Evolutionary conservation across 139 green algal species (phyloP).

Genomic region (Chlamydomonas applanata): DNA sequence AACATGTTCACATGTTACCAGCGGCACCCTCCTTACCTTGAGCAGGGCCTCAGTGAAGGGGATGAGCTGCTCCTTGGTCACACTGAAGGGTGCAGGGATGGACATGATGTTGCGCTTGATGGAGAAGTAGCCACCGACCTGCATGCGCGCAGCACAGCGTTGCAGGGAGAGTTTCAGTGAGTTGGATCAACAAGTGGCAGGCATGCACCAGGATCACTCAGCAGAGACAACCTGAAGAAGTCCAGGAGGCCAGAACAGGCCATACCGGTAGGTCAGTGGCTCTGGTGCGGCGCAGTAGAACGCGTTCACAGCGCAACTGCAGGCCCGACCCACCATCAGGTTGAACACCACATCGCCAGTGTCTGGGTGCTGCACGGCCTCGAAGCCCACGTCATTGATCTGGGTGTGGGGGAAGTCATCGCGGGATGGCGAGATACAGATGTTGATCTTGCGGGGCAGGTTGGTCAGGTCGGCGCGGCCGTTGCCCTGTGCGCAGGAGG

Average conservation of each 20-base stretch:
- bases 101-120: slow-evolving; percentile 89
- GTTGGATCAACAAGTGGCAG: too few relatives aligned
- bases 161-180: too few relatives aligned
- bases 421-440: slow-evolving; percentile 79
- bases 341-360: slow-evolving; percentile 59
- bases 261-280: neutral
- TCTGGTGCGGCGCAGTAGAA: too few relatives aligned
- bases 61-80: slow-evolving; percentile 74
- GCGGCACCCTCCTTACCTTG: slow-evolving; percentile 42
- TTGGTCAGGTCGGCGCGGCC: slow-evolving; percentile 89
- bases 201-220: too few relatives aligned
- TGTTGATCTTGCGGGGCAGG: slow-evolving; percentile 97
- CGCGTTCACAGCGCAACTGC: too few relatives aligned
- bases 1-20: slow-evolving; percentile 45
- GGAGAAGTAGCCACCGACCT: slow-evolving; percentile 93
- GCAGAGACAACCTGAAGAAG: too few relatives aligned
- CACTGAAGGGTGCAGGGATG: slow-evolving; percentile 80
- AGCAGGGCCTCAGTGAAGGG: slow-evolving; percentile 76
- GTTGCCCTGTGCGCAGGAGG: slow-evolving; percentile 26
- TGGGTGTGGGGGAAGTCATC: slow-evolving; percentile 97
- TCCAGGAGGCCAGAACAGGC: neutral
- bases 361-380: slow-evolving; percentile 72
- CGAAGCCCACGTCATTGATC: slow-evolving; percentile 97
- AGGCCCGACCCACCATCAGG: slow-evolving; percentile 37
- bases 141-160: neutral